Evolutionary conservation across 1,139 yeast species (phyloP), one percentile per base, ranked within the genome.

Genomic region (Yamadazyma triangularis): DNA sequence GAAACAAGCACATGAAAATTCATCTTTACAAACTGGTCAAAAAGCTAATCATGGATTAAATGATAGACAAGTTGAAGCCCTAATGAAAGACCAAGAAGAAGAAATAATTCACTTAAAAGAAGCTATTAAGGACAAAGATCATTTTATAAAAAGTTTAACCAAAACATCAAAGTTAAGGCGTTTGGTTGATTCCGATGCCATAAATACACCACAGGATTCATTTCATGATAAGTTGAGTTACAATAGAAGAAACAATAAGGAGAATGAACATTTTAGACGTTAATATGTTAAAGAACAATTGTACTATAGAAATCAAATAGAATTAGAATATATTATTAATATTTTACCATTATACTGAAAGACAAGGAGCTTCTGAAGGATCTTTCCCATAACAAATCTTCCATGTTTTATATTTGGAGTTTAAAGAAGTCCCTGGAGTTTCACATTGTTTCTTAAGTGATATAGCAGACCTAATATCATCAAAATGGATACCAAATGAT

Each of bases 71-170:
- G 28, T 41, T 29, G 44, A 38, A 19, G 30, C 41, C 1, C 32
- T 40, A 2, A 41, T 80, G 36, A 67, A 66, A 36, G 88, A 79
- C 25, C 81, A 82, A 43, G 80, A 74, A 39, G 88, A 78, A 31
- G 94, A 85, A 50, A 75, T 87, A 8, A 51, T 62, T 29, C 86
- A 79, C 34, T 61, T 88, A 44, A 72, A 72, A 45, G 82, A 76
- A 37, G 65, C 73, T 30, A 56, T 85, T 31, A 70, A 72, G 32
- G 76, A 69, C 44, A 88, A 87, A 52, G 95, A 87, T 44, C 79
- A 80, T 30, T 79, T 88, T 40, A 85, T 88, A 34, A 74, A 74
- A 40, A 88, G 93, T 8, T 62, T 88, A 29, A 77, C 79, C 26
- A 73, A 79, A 34, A 73, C 81, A 2, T 65, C 74, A 23, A 64